Evolutionary conservation across 805 yeast species (phyloP).

Genomic region (Wilhelminamyces savonicus): DNA sequence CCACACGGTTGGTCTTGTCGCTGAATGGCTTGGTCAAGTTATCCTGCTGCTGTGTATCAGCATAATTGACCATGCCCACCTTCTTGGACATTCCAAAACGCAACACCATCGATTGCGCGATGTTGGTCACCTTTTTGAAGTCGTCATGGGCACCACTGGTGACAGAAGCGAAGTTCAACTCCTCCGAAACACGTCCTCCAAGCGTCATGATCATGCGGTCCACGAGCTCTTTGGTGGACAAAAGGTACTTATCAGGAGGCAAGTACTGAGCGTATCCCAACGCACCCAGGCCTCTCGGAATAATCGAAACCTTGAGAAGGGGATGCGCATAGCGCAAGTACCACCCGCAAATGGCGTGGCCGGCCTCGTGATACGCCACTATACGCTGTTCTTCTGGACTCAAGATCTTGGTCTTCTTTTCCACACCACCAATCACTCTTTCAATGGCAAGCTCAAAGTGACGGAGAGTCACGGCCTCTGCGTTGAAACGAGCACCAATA

Average conservation of each 20-base stretch:
- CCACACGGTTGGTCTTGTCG: slow-evolving; percentile 73
- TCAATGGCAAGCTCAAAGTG: slow-evolving; percentile 97
- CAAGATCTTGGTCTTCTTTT: slow-evolving; percentile 78
- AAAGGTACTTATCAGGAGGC: slow-evolving; percentile 84
- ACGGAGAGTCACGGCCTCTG: slow-evolving; percentile 57
- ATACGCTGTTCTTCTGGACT: slow-evolving; percentile 81
- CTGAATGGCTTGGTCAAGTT: slow-evolving; percentile 81
- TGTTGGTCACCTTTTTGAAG: slow-evolving; percentile 88
- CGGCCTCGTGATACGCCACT: slow-evolving; percentile 98
- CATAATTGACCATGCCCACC: slow-evolving; percentile 75
- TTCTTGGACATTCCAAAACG: slow-evolving; percentile 85
- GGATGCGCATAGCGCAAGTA: slow-evolving; percentile 88
- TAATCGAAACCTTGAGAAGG: slow-evolving; percentile 86
- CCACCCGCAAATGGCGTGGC: slow-evolving; percentile 99
- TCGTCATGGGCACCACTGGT: slow-evolving; percentile 97
- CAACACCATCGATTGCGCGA: slow-evolving; percentile 92
- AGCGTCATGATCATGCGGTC: slow-evolving; percentile 96
- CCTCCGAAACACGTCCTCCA: slow-evolving; percentile 97
- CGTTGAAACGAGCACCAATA: slow-evolving; percentile 85
- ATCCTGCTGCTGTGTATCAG: slow-evolving; percentile 61
- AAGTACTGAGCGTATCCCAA: slow-evolving; percentile 96
- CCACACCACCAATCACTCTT: slow-evolving; percentile 94
- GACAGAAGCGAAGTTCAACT: slow-evolving; percentile 82
- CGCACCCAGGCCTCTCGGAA: slow-evolving; percentile 96
- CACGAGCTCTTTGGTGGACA: slow-evolving; percentile 68